These are phyloP conservation scores for Globisporangium orthogonon DNA, from an alignment of 352 stramenopile genomes.

Conservation along the genomic window DNA sequence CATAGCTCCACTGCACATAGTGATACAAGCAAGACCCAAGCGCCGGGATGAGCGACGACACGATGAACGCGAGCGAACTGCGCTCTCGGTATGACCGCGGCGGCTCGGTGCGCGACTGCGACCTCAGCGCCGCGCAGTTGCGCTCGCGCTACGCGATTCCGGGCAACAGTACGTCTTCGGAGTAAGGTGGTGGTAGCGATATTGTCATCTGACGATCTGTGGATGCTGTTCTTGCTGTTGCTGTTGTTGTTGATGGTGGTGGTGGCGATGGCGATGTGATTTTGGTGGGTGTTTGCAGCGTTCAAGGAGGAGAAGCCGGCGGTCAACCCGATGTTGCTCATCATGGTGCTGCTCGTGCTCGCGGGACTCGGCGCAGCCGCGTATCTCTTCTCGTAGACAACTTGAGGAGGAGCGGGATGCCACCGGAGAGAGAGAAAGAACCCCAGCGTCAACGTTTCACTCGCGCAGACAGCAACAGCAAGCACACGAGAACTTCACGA, in stretches of 20 bases:
- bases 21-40: neutral
- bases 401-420: neutral
- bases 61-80: conserved; percentile 57
- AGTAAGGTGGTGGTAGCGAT: too few species aligned
- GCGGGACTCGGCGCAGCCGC: conserved; percentile 38
- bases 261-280: neutral
- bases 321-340: conserved; percentile 38
- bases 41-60: conserved; percentile 41
- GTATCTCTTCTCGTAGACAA: conserved; percentile 43
- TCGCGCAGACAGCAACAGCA: neutral
- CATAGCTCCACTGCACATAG: too few species aligned
- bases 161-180: conserved; percentile 56
- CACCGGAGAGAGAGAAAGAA: neutral
- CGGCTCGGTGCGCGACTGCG: conserved; percentile 62
- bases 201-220: too few species aligned
- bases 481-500: too few species aligned
- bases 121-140: conserved; percentile 72
- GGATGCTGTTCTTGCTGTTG: too few species aligned
- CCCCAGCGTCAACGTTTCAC: neutral
- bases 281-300: conserved; percentile 18
- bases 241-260: too few species aligned
- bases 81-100: conserved; percentile 69
- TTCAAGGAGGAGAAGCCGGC: conserved; percentile 64
- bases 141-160: conserved; percentile 76
- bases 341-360: conserved; percentile 41